These are phyloP conservation scores for Lasiosphaeria ovina DNA, from an alignment of 495 filamentous ascomycete genomes.

Conservation along the genomic window DNA sequence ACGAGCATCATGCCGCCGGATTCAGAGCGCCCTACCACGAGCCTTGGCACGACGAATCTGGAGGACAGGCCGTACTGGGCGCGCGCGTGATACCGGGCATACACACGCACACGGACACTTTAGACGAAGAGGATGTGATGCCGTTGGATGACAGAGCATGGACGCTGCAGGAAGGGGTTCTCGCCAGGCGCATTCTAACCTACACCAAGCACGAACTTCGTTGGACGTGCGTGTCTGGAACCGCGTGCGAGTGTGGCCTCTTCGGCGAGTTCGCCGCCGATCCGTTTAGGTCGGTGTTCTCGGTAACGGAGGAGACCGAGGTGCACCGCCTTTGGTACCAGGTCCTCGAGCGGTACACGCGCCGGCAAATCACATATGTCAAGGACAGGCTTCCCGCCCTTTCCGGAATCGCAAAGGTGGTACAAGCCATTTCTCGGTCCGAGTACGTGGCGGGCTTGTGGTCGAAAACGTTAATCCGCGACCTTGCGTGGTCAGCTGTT, in stretches of 20 bases:
- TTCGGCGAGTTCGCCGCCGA: not conserved
- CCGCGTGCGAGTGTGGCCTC: conserved; percentile 5
- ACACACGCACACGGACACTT: not conserved
- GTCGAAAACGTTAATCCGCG: conserved; percentile 9
- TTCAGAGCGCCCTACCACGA: conserved; percentile 1
- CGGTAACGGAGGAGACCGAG: not conserved
- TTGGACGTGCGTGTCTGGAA: conserved; percentile 6
- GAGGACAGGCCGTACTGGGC: not conserved
- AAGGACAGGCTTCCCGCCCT: conserved; percentile 34
- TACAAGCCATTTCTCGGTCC: conserved; percentile 17
- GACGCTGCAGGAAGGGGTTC: conserved; percentile 11
- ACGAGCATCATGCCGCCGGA: not conserved
- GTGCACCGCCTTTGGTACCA: not conserved
- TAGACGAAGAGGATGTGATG: not conserved
- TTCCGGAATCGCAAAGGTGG: conserved; percentile 27
- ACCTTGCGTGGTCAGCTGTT: not conserved
- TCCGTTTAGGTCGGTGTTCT: not conserved
- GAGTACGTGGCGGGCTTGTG: conserved; percentile 37
- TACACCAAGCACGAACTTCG: conserved; percentile 8
- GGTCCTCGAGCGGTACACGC: conserved; percentile 14
- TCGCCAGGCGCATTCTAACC: conserved; percentile 7
- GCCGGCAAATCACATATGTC: conserved; percentile 25
- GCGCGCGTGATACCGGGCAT: not conserved
- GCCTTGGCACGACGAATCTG: not conserved
- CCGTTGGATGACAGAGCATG: conserved; percentile 7